Percentiles rank a stretch among this genome's conserved stretches.
phyloP scores from a whole-genome alignment of 139 green algal species.

The Coccomyxa sp. region DNA sequence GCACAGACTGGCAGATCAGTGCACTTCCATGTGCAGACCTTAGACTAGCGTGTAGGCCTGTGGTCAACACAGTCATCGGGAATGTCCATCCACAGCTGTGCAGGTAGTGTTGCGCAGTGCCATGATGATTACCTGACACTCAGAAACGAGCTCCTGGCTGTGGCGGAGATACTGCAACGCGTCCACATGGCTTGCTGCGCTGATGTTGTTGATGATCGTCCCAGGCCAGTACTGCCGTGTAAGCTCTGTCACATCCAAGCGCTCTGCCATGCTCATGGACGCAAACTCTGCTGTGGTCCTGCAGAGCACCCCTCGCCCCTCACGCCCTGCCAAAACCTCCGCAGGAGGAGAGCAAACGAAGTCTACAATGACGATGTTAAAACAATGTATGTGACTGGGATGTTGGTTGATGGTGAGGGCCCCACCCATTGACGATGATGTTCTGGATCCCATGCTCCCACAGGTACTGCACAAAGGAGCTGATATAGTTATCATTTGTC shows the following conservation, averaged over 20 bases:
- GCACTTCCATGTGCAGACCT: too few species aligned
- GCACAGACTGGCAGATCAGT: too few species aligned
- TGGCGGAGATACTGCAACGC: not conserved
- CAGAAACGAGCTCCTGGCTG: not conserved
- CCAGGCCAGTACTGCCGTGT: conserved; percentile 11
- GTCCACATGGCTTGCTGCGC: not conserved
- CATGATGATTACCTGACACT: not conserved
- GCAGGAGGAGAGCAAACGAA: not conserved
- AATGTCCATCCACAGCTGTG: too few species aligned
- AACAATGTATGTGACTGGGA: not conserved
- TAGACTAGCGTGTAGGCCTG: too few species aligned
- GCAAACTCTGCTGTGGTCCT: conserved; percentile 15
- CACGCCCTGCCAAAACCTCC: too few species aligned
- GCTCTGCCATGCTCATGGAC: conserved; percentile 11
- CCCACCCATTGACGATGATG: conserved; percentile 17
- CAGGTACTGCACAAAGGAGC: conserved; percentile 8
- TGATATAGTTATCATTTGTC: not conserved
- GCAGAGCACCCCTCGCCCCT: not conserved
- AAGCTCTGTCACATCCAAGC: conserved; percentile 10
- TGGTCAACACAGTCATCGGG: too few species aligned
- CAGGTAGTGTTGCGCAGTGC: too few species aligned
- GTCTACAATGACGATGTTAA: too few species aligned
- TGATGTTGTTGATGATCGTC: conserved; percentile 8
- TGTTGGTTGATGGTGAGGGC: not conserved
- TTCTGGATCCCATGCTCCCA: conserved; percentile 7